A percentile compares a stretch with the other conserved stretches of the same genome.
phyloP scores from a whole-genome alignment of 208 protist species.

The Wallacemonas rigidus region DNA sequence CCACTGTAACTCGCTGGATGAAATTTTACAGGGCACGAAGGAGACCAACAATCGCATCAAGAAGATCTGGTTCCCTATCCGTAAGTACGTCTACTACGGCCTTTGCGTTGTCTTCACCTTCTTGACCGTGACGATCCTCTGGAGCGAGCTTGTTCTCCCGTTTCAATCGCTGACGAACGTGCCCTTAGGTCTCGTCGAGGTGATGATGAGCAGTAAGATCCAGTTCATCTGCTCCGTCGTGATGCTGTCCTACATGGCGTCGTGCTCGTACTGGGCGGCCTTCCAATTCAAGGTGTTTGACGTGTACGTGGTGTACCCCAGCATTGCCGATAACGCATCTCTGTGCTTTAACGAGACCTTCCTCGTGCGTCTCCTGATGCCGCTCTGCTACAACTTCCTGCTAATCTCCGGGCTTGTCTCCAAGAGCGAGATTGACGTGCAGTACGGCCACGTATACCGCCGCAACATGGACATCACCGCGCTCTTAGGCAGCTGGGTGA shows the following conservation, averaged over 20 bases:
- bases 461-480: slow-evolving; percentile 87
- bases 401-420: slow-evolving; percentile 72
- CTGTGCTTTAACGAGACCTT: slow-evolving; percentile 91
- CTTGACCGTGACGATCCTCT: slow-evolving; percentile 82
- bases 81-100: slow-evolving; percentile 63
- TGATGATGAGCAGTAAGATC: slow-evolving; percentile 68
- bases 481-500: slow-evolving; percentile 75
- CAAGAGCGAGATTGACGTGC: slow-evolving; percentile 59
- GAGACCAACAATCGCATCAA: slow-evolving; percentile 60
- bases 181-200: slow-evolving; percentile 72
- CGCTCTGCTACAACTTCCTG: slow-evolving; percentile 92
- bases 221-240: slow-evolving; percentile 82
- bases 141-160: slow-evolving; percentile 84
- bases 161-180: slow-evolving; percentile 50
- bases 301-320: slow-evolving; percentile 86
- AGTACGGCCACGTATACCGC: slow-evolving; percentile 88
- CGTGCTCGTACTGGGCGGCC: slow-evolving; percentile 89
- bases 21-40: slow-evolving; percentile 59
- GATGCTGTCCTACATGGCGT: slow-evolving; percentile 92
- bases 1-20: slow-evolving; percentile 67
- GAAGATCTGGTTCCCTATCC: slow-evolving; percentile 70
- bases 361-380: slow-evolving; percentile 89
- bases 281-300: slow-evolving; percentile 92
- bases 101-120: slow-evolving; percentile 49
- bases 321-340: slow-evolving; percentile 86